These are phyloP conservation scores for Trichoderma erinaceum DNA, from an alignment of 495 filamentous ascomycete species.

Conservation along the genomic window DNA sequence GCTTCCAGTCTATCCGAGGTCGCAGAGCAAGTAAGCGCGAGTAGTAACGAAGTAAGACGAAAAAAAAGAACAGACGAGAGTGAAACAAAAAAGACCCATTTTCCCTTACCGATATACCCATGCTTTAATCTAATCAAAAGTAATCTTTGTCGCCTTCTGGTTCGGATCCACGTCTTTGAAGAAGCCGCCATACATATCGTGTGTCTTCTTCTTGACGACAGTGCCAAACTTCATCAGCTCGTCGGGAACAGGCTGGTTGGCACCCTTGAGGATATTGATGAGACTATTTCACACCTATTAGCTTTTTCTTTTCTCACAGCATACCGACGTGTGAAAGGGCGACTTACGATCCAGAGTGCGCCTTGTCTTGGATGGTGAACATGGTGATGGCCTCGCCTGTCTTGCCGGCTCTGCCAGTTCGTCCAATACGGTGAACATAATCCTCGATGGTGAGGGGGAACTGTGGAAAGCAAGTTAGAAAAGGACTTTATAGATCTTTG, in stretches of 20 bases:
- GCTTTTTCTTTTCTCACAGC: not conserved
- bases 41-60: not conserved
- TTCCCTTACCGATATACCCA: constrained; percentile 8
- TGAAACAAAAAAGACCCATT: not conserved
- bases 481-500: constrained; percentile 15
- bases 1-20: constrained; percentile 39
- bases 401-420: constrained; percentile 88
- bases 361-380: constrained; percentile 93
- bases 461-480: constrained; percentile 21
- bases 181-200: constrained; percentile 87
- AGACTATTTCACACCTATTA: constrained; percentile 36
- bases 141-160: constrained; percentile 87
- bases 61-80: not conserved
- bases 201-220: constrained; percentile 98
- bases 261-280: constrained; percentile 86
- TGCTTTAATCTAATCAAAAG: constrained; percentile 60
- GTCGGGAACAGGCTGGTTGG: constrained; percentile 83
- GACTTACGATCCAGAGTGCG: constrained; percentile 73
- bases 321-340: not conserved
- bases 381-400: constrained; percentile 85
- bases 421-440: constrained; percentile 94
- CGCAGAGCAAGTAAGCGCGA: constrained; percentile 21
- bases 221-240: constrained; percentile 87
- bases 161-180: constrained; percentile 74
- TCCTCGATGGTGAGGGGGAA: constrained; percentile 72